phyloP scores from a whole-genome alignment of 208 protist species.

The Acanthamoeba castellanii region DNA sequence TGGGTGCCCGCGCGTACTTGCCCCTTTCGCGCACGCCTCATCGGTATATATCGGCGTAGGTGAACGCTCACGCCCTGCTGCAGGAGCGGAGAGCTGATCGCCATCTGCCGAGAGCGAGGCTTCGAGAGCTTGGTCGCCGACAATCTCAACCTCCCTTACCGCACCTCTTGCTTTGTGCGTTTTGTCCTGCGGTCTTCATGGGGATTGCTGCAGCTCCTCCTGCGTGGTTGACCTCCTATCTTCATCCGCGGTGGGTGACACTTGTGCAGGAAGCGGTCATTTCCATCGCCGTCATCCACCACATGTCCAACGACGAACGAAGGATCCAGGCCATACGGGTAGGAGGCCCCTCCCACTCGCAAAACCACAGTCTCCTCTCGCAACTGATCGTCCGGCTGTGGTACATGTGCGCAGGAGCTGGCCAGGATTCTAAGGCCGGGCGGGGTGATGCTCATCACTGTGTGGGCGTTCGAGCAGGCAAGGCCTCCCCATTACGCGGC shows the following conservation, averaged over 20 bases:
- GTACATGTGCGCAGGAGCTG: constrained; percentile 8
- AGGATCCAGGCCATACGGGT: constrained; percentile 66
- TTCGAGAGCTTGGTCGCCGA: constrained; percentile 75
- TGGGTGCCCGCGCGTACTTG: not conserved
- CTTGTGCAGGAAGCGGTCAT: constrained; percentile 71
- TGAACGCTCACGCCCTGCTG: too few relatives aligned
- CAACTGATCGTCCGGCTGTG: too few relatives aligned
- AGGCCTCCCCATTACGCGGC: too few relatives aligned
- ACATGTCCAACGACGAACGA: constrained; percentile 73
- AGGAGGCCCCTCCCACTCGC: not conserved
- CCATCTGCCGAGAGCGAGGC: constrained; percentile 66
- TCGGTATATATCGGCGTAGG: too few relatives aligned
- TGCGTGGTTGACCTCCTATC: too few relatives aligned
- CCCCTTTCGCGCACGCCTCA: not conserved
- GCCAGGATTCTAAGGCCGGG: constrained; percentile 64
- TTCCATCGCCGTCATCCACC: constrained; percentile 82
- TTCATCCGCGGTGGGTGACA: too few relatives aligned
- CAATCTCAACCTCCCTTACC: constrained; percentile 76
- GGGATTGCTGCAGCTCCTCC: not conserved
- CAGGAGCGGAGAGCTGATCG: constrained; percentile 63
- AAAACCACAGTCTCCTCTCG: too few relatives aligned
- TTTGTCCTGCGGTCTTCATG: not conserved
- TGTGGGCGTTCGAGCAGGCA: constrained; percentile 80
- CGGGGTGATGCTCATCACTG: constrained; percentile 75
- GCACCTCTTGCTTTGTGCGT: constrained; percentile 26